phyloP scores from a whole-genome alignment of 2,329 filamentous ascomycete species.

The Myriosclerotinia scirpicola region DNA sequence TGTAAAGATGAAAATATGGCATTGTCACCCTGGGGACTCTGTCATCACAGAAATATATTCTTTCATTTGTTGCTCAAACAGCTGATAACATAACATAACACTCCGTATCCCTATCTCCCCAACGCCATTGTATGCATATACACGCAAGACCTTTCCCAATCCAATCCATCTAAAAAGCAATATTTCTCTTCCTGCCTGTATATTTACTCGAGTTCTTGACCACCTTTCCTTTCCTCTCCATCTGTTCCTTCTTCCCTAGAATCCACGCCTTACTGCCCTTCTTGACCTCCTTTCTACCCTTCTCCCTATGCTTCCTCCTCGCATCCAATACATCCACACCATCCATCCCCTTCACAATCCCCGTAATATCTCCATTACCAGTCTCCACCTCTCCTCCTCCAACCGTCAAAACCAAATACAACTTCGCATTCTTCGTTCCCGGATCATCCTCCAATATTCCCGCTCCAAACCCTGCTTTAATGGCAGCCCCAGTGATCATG shows the following conservation, averaged over 20 bases:
- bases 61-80: conserved; percentile 5
- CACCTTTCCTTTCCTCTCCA: conserved; percentile 91
- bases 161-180: conserved; percentile 61
- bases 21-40: neutral
- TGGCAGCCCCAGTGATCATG: conserved; percentile 89
- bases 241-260: conserved; percentile 83
- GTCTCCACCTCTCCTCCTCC: conserved; percentile 58
- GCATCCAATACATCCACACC: conserved; percentile 79
- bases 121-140: conserved; percentile 37
- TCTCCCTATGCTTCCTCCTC: conserved; percentile 52
- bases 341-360: conserved; percentile 85
- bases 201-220: conserved; percentile 93
- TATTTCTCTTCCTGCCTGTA: conserved; percentile 82
- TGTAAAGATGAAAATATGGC: neutral
- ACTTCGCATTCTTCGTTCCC: conserved; percentile 92
- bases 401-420: conserved; percentile 93
- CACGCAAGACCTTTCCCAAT: neutral
- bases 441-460: conserved; percentile 94
- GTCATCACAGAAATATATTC: neutral
- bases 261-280: conserved; percentile 89
- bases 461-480: conserved; percentile 92
- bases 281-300: conserved; percentile 56
- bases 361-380: conserved; percentile 72
- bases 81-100: conserved; percentile 23
- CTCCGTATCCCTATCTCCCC: conserved; percentile 24